Conservation (phyloP, 306 rosid species). For the Medicago ruthenica region DNA sequence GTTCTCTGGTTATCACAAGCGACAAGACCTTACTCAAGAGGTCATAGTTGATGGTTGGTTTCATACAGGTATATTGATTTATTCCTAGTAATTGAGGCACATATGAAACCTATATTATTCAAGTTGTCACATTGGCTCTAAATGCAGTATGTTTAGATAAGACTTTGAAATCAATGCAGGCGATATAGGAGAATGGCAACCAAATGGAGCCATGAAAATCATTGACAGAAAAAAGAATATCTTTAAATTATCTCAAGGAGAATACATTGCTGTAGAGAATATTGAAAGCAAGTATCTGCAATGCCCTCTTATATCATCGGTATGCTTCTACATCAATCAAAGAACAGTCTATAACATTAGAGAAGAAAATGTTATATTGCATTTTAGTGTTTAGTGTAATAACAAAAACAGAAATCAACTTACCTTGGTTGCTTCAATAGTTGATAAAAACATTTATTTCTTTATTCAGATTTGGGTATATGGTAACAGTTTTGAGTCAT, state of each 20-base stretch:
- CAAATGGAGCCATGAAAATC: slow-evolving; percentile 87
- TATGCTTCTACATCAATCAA: slow-evolving; percentile 49
- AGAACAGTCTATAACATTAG: slow-evolving; percentile 7
- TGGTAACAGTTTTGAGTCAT: slow-evolving; percentile 97
- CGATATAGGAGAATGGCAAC: slow-evolving; percentile 96
- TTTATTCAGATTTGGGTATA: slow-evolving; percentile 86
- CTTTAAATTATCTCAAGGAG: slow-evolving; percentile 95
- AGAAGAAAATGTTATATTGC: no score
- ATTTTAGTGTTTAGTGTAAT: no score
- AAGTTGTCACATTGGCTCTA: neutral
- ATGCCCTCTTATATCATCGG: slow-evolving; percentile 81
- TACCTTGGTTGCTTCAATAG: no score
- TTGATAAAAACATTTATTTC: slow-evolving; percentile 1
- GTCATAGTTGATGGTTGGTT: slow-evolving; percentile 92
- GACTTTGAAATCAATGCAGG: slow-evolving; percentile 57
- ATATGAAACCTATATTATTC: neutral
- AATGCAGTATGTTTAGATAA: slow-evolving; percentile 13
- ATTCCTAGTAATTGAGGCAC: neutral
- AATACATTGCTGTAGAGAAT: slow-evolving; percentile 90
- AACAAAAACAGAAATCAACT: no score
- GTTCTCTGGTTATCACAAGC: slow-evolving; percentile 86
- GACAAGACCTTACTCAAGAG: slow-evolving; percentile 77
- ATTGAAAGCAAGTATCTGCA: slow-evolving; percentile 78
- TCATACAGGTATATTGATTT: slow-evolving; percentile 71
- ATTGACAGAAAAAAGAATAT: slow-evolving; percentile 92